Percentiles rank a stretch among this genome's conserved stretches.
Conservation (phyloP, 2,329 filamentous ascomycete genomes). For the Pezicula carpinea region DNA sequence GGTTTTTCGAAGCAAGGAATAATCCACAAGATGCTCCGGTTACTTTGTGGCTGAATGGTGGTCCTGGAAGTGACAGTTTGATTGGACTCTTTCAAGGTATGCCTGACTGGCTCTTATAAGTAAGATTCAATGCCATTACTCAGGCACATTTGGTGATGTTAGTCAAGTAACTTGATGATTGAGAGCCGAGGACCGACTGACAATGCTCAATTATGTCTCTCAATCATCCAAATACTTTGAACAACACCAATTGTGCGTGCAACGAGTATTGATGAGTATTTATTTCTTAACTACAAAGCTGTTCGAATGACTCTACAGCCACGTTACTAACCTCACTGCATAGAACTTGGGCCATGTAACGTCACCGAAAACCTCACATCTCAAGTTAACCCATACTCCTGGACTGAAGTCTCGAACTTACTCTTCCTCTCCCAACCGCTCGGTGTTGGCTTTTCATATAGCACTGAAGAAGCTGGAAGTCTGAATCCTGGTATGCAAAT, state of each 20-base stretch:
- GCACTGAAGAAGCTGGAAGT: slow-evolving; percentile 29
- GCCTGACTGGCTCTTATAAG: neutral
- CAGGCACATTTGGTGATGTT: no score
- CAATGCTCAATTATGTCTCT: no score
- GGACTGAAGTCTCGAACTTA: slow-evolving; percentile 53
- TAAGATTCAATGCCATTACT: no score
- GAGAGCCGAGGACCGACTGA: no score
- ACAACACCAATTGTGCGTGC: no score
- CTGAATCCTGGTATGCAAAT: slow-evolving; percentile 15
- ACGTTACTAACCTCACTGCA: no score
- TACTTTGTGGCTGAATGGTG: slow-evolving; percentile 50
- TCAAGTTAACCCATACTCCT: slow-evolving; percentile 52
- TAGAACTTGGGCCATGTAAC: slow-evolving; percentile 36
- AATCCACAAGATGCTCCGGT: slow-evolving; percentile 41
- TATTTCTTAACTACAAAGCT: no score
- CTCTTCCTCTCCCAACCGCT: slow-evolving; percentile 54
- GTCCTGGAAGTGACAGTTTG: slow-evolving; percentile 46
- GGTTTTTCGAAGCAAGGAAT: slow-evolving; percentile 47
- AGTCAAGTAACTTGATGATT: no score
- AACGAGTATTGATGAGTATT: no score
- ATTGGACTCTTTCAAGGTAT: slow-evolving; percentile 45
- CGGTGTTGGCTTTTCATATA: slow-evolving; percentile 63
- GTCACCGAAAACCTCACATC: slow-evolving; percentile 27
- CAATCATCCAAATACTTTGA: no score
- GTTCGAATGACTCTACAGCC: no score